Evolutionary conservation across 257 asterid genomes (phyloP), one percentile per base, ranked within the genome.

Genomic region (Osmanthus fragrans): DNA sequence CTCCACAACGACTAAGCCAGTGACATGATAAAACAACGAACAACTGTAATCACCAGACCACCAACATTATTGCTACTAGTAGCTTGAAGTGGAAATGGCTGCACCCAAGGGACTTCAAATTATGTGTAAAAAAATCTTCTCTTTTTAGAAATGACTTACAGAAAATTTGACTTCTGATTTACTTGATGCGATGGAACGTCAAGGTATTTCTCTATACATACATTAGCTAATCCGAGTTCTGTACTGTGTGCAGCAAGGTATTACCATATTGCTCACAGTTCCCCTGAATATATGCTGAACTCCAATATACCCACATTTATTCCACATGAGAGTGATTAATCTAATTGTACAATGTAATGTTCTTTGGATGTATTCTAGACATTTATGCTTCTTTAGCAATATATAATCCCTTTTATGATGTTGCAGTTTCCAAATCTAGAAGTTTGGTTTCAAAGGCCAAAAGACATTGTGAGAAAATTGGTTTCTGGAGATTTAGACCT

Each of bases 401-500:
- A 54, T 69, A 23, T 64, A 32, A 47, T 16, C 66, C 40, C 51
- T n/a, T 76, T 63, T 56, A 7, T 74, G 51, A 71, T 82, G 30
- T 82, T 77, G 66, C 95, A 95, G 99, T 83, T 95, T 75, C 75
- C 94, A 30, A 87, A 90, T 80, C 76, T 95, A 80, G 97, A 95
- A 85, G 98, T 95, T 65, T 95, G 98, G 99, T 89, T 87, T 88
- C 99, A 95, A 83, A 93, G 99, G 86, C 99, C 98, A 42, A 95
- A 95, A 84, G 99, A 95, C 73, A 85, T 95, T 3, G 98, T 95
- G 78, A 87, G 99, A 85, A 95, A 93, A 84, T 86, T 95, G 87
- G 88, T 86, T 18, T 89, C 97, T 9, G 99, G 99, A 86, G 98
- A 95, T 88, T 81, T 95, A 77, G 99, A 95, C 87, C 97, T 95